phyloP scores from a whole-genome alignment of 2,329 filamentous ascomycete genomes.

The Pestalotiopsis sp. region DNA sequence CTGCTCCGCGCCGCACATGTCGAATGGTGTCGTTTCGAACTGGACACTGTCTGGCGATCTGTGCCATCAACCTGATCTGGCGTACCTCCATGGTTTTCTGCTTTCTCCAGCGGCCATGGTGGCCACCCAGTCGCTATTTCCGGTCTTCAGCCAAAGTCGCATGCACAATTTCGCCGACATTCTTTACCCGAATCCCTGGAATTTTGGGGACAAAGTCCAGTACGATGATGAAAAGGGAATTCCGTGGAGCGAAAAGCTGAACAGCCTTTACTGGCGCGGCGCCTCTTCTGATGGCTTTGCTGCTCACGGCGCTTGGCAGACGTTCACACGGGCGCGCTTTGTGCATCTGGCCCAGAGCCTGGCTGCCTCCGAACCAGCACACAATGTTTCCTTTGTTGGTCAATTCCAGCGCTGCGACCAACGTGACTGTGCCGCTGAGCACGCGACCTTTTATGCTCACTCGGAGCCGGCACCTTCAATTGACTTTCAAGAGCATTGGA shows the following conservation, averaged over 20 bases:
- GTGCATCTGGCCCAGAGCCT: slow-evolving; percentile 51
- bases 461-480: slow-evolving; percentile 24
- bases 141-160: slow-evolving; percentile 59
- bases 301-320: slow-evolving; percentile 55
- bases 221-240: slow-evolving; percentile 42
- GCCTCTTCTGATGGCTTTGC: slow-evolving; percentile 53
- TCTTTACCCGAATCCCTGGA: slow-evolving; percentile 44
- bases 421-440: slow-evolving; percentile 34
- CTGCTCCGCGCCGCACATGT: slow-evolving; percentile 40
- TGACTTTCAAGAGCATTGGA: slow-evolving; percentile 39
- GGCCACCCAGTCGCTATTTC: slow-evolving; percentile 48
- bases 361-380: slow-evolving; percentile 13
- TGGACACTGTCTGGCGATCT: slow-evolving; percentile 45
- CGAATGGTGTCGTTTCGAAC: slow-evolving; percentile 44
- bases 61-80: slow-evolving; percentile 51
- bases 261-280: slow-evolving; percentile 58
- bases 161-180: slow-evolving; percentile 57
- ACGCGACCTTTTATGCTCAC: slow-evolving; percentile 32
- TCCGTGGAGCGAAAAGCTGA: slow-evolving; percentile 49
- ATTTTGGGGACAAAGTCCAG: slow-evolving; percentile 38
- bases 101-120: slow-evolving; percentile 45
- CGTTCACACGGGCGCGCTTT: slow-evolving; percentile 63
- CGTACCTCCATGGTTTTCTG: slow-evolving; percentile 55
- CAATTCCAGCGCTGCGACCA: slow-evolving; percentile 35
- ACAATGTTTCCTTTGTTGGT: slow-evolving; percentile 42